Base-by-base conservation (phyloP, 2,329 filamentous ascomycete genomes). In the Curvularia spicifera region DNA sequence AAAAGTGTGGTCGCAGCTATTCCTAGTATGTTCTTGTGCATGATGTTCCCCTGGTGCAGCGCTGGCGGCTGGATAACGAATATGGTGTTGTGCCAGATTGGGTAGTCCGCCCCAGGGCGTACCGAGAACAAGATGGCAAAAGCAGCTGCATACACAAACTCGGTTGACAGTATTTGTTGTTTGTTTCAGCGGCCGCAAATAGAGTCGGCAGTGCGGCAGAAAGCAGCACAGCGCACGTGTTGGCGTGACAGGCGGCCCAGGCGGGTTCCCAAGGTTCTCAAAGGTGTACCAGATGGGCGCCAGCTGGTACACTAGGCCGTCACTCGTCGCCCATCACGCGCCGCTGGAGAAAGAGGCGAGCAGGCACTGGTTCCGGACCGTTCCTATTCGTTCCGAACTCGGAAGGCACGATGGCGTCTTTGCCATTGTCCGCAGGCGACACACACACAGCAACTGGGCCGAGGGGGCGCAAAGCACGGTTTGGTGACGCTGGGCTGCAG, bases 341-440 rank as follows among this genome's bases (percentile, higher is more conserved):
- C 37, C 40, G 53, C 53, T 39, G 40, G 13, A 20, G 12, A 15
- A 28, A 20, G 22, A 43, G 40, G 40, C 40, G 40, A 43, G 6
- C 13, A 35, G 33, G 28, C 45, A n/a, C 53, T 42, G 31, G 35
- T 56, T 56, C 57, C 53, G 49, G 59, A 49, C 56, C 33, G n/a
- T 53, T 57, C 55, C 43, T 47, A 49, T 46, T 54, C 44, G 57
- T 64, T 66, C 65, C 61, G 61, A 64, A 54, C 43, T 64, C 61
- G 65, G 64, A 59, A 66, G 61, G 51, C 31, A 52, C 57, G 28
- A 51, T 28, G 43, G 47, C 26, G 48, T 35, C 33, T 15, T 28
- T 31, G 29, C 22, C 39, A 46, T 39, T 35, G 28, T 40, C 39
- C 44, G 28, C 20, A 46, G 20, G 55, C 18, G 24, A 42, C 51